Evolutionary conservation across 805 yeast genomes (phyloP).

Genomic region (Saccharomycopsis capsularis): DNA sequence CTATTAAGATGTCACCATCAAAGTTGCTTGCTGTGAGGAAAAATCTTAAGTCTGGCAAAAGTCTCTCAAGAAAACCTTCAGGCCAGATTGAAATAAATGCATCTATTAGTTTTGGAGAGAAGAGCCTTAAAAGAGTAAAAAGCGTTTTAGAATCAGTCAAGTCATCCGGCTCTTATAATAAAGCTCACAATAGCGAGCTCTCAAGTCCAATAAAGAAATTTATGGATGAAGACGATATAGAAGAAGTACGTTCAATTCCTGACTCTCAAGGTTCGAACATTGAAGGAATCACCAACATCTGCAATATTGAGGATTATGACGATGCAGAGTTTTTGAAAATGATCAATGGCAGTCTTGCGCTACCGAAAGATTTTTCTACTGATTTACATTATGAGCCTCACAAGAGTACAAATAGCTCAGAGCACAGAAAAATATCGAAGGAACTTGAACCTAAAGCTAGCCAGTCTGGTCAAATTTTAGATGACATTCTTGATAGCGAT

Average conservation of each 20-base stretch:
- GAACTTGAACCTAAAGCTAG: too few relatives aligned
- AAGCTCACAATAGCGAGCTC: neutral
- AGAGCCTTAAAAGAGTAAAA: neutral
- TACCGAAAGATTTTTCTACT: neutral
- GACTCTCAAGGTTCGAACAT: slow-evolving; percentile 1
- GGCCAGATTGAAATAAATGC: neutral
- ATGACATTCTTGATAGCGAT: neutral
- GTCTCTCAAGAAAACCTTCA: too few relatives aligned
- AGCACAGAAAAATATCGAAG: neutral
- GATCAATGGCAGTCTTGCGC: too few relatives aligned
- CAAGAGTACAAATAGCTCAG: neutral
- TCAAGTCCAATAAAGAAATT: neutral
- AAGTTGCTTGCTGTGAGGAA: neutral
- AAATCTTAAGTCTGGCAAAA: slow-evolving; percentile 6
- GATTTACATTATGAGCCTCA: neutral
- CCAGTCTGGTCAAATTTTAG: neutral
- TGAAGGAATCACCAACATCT: neutral
- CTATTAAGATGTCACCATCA: slow-evolving; percentile 11
- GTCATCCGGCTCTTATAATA: neutral
- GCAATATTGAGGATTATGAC: neutral
- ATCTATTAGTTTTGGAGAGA: neutral
- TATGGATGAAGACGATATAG: neutral
- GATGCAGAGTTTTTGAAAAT: too few relatives aligned
- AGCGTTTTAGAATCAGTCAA: neutral
- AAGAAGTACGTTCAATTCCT: slow-evolving; percentile 1